Base-by-base conservation (phyloP, 495 filamentous ascomycete genomes). In the Penicillium soppii region DNA sequence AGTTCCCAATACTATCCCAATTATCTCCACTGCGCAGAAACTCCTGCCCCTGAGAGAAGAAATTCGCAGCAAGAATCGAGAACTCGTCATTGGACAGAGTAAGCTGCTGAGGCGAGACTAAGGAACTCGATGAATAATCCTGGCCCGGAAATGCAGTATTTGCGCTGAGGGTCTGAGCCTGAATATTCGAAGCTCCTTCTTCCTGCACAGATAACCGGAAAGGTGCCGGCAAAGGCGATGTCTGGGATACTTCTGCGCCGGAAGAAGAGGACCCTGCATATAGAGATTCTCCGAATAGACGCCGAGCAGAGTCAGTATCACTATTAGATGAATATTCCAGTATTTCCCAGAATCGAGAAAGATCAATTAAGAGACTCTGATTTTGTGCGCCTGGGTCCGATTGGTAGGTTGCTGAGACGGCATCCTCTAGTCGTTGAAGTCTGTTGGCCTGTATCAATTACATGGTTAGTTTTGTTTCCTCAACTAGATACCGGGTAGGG, bases 291-390 rank as follows among this genome's bases (percentile, higher is more conserved):
- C 73, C 75, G 27, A 78, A 78, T 8, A 77, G 58, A 13, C 67
- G 64, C 5, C 66, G 53, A 25, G 69, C 68, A 17, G 70, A 74
- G 33, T 70, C 63, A 0, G 62, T 52, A 20, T 76, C 71, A 47
- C 70, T 74, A 40, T 71, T 71, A 7, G 73, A 75, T 9, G 73
- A 71, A 43, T 77, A 78, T 59, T 78, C 75, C 0, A 78, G 61
- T 23, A 78, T 71, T 47, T 78, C 73, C 68, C 73, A 78, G 56
- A 78, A 78, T 25, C 68, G 69, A 1, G 73, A 76, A 0, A 78
- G 65, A 35, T 78, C 75, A 15, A 78, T 77, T 0, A 77, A 53
- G 12, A 78, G 63, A 33, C 69, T 73, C 48, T 74, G 70, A 50
- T 74, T 74, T 36, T 72, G 72, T 1, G 65, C 58, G 13, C 56